Evolutionary conservation across 2,329 filamentous ascomycete species (phyloP), one percentile per base, ranked within the genome.

Genomic region (Neofusicoccum kwambonambiense): DNA sequence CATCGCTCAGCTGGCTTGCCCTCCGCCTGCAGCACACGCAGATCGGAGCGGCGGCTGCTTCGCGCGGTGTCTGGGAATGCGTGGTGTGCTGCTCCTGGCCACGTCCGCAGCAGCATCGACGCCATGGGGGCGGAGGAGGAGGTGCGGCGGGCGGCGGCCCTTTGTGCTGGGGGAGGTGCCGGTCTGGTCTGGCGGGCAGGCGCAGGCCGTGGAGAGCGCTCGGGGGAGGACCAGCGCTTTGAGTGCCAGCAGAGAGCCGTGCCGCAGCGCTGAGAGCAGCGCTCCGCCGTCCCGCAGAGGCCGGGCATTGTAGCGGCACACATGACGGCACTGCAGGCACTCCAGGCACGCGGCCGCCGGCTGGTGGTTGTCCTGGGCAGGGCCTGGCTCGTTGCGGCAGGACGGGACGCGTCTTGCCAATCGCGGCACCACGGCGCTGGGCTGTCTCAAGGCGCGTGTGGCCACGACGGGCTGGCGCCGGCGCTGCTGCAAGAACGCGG

Each of bases 401-500:
- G 47, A 4, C 22, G 50, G 34, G 15, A 31, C 13, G 50, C 39
- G 50, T 52, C 50, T 52, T 52, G n/a, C 50, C 50, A 15, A 12
- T 51, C 22, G 49, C 27, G 49, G 49, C 22, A 5, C 15, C 42
- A 8, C 42, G 13, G 42, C 4, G 11, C 45, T 27, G 45, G 39
- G 15, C 12, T 19, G 42, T 51, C 49, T 51, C 31, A 35, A 12
- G 13, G 49, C 49, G 49, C 49, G 50, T 54, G 50, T 27, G 13
- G 49, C 49, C 17, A 54, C 31, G 39, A 11, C 39, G n/a, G 34
- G 17, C 9, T 12, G 34, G 35, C 50, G 34, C 42, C 7, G 42
- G 15, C 42, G 42, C 42, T 19, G 42, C 56, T 47, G 56, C 56
- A 60, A 60, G 41, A 60, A 60, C 42, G 56, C 54, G 22, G 19